Base-by-base conservation (phyloP, 495 filamentous ascomycete species). In the Penicillium daleae region DNA sequence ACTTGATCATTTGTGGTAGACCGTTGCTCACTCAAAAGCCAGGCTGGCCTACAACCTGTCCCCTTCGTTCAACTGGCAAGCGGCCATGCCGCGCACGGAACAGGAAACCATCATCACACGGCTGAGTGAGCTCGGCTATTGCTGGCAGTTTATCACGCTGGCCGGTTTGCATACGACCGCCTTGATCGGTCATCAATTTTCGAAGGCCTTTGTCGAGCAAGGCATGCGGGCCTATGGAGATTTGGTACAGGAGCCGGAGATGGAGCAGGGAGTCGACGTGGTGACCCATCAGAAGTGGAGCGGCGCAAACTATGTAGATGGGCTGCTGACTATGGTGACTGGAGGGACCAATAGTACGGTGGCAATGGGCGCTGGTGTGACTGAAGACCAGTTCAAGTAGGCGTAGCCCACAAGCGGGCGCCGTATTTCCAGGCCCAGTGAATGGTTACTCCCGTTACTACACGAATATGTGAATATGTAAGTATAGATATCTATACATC, bases 141-240 rank as follows among this genome's bases (percentile, higher is more conserved):
- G 90, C 84, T 98, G 95, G 95, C 95, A 99, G 78, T 99, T 99
- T 86, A 98, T 99, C 82, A 99, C 96, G 31, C 87, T 99, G 35
- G 95, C 93, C n/a, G 96, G 95, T 61, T 84, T 98, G 67, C 96
- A 98, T 83, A 96, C 91, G 31, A 97, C 92, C 6, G 95, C 95
- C 21, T 85, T 99, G 26, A 96, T 96, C 77, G 86, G 86, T 42
- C 87, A 97, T 74, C 85, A 88, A 53, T 99, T 99, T 77, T 87
- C 92, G 54, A 86, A 87, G 75, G 92, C 93, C 26, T 98, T 90
- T 71, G 77, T 86, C 12, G 77, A 86, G 73, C 80, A 88, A 54
- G 96, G 95, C 56, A 99, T 99, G 95, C 87, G 92, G 31, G 95
- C 96, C 1, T 99, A 98, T 73, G 93, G 95, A 67, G 93, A 97